phyloP scores from a whole-genome alignment of 1,139 yeast species.

The Lizanozyma gosingica region DNA sequence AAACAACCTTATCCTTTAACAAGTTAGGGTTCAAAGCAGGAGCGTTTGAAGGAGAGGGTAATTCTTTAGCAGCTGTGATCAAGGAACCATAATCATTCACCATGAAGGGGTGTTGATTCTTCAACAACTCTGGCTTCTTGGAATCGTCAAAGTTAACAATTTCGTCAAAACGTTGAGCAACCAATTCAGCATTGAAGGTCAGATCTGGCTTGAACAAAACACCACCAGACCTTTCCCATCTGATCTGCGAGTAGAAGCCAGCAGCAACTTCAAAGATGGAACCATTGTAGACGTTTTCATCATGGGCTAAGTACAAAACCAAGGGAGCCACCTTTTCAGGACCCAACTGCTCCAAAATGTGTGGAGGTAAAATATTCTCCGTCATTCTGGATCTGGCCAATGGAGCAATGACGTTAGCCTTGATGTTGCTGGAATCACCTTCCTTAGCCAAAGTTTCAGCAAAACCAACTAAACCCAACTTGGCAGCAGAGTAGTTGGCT shows the following conservation, averaged over 20 bases:
- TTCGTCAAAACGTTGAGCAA: conserved; percentile 59
- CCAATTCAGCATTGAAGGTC: conserved; percentile 76
- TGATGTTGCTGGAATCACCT: conserved; percentile 77
- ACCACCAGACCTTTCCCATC: conserved; percentile 94
- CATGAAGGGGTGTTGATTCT: conserved; percentile 58
- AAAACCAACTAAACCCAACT: conserved; percentile 81
- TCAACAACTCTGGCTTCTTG: conserved; percentile 42
- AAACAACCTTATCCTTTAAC: conserved; percentile 75
- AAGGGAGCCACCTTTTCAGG: conserved; percentile 91
- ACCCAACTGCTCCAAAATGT: conserved; percentile 66
- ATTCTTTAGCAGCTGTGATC: conserved; percentile 39
- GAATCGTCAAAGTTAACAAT: conserved; percentile 52
- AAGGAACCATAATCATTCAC: conserved; percentile 54
- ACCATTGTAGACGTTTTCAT: conserved; percentile 48
- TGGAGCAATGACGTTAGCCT: conserved; percentile 85
- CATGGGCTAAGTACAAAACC: conserved; percentile 73
- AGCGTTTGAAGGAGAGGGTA: conserved; percentile 51
- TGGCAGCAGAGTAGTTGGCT: conserved; percentile 92
- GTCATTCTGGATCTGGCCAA: conserved; percentile 96
- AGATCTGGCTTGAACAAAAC: conserved; percentile 73
- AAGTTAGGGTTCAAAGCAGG: conserved; percentile 39
- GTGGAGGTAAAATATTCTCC: conserved; percentile 79
- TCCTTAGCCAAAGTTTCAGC: conserved; percentile 94
- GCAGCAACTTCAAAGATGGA: conserved; percentile 91
- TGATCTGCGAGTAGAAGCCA: conserved; percentile 82